phyloP scores from a whole-genome alignment of 148 eudicot species.

The Vaccinium vitisidaea region DNA sequence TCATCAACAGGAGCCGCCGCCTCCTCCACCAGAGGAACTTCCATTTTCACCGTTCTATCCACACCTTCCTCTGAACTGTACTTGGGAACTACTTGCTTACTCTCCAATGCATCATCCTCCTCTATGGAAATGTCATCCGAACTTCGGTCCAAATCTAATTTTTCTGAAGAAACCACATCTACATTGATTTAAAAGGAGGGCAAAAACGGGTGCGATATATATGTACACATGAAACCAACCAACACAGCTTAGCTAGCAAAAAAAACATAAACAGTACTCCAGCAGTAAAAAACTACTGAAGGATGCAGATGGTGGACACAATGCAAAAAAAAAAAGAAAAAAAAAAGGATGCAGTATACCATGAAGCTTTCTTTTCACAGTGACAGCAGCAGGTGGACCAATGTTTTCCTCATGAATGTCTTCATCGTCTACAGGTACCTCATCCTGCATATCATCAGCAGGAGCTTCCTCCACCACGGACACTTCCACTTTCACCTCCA shows the following conservation, averaged over 20 bases:
- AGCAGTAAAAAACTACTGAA: background rate
- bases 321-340: background rate
- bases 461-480: conserved; percentile 36
- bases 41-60: conserved; percentile 44
- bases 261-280: background rate
- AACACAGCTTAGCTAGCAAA: background rate
- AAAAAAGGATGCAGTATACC: conserved; percentile 41
- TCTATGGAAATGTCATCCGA: conserved; percentile 72
- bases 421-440: conserved; percentile 36
- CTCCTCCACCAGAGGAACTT: conserved; percentile 28
- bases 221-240: background rate
- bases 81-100: conserved; percentile 58
- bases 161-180: conserved; percentile 63
- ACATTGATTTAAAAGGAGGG: conserved; percentile 25
- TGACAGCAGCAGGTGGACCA: conserved; percentile 33
- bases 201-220: background rate
- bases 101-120: conserved; percentile 70
- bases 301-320: conserved; percentile 9
- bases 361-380: conserved; percentile 73
- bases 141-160: conserved; percentile 56
- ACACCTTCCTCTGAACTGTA: conserved; percentile 43
- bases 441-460: conserved; percentile 48
- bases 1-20: conserved; percentile 39
- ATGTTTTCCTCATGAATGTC: conserved; percentile 33
- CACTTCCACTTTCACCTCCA: conserved; percentile 42